Conservation (phyloP, 2,329 filamentous ascomycete genomes). For the Delphinella strobiligena region DNA sequence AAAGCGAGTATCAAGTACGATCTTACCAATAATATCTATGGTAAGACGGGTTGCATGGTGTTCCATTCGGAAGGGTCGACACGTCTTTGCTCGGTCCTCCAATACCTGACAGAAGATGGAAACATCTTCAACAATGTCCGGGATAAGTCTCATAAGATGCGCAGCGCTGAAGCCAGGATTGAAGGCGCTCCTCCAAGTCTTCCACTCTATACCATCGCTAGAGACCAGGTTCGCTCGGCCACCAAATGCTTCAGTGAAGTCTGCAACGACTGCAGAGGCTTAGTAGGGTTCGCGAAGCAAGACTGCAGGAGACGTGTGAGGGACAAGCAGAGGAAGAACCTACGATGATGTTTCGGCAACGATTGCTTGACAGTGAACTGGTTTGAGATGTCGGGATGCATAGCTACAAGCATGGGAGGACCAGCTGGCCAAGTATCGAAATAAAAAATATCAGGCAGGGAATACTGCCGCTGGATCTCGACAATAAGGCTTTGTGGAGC, state of each 20-base stretch:
- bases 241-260: constrained; percentile 24
- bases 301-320: background rate
- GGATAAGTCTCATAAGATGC: constrained; percentile 28
- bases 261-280: constrained; percentile 11
- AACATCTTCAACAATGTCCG: constrained; percentile 24
- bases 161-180: constrained; percentile 28
- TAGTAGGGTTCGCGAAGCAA: background rate
- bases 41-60: constrained; percentile 27
- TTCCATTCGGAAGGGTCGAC: constrained; percentile 29
- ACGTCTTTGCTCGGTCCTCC: constrained; percentile 20
- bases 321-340: background rate
- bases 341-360: constrained; percentile 21
- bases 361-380: constrained; percentile 24
- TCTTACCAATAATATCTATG: constrained; percentile 31
- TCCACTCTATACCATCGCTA: constrained; percentile 28
- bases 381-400: constrained; percentile 25
- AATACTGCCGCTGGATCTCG: constrained; percentile 24
- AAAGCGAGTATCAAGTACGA: constrained; percentile 27
- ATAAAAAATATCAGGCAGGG: constrained; percentile 29
- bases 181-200: constrained; percentile 31
- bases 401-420: constrained; percentile 22
- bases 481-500: constrained; percentile 25
- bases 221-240: constrained; percentile 26
- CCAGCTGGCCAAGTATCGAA: constrained; percentile 33
- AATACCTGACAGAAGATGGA: constrained; percentile 23